These are phyloP conservation scores for Cucurbitaria berberidis DNA, from an alignment of 2,329 filamentous ascomycete species.

Conservation along the genomic window DNA sequence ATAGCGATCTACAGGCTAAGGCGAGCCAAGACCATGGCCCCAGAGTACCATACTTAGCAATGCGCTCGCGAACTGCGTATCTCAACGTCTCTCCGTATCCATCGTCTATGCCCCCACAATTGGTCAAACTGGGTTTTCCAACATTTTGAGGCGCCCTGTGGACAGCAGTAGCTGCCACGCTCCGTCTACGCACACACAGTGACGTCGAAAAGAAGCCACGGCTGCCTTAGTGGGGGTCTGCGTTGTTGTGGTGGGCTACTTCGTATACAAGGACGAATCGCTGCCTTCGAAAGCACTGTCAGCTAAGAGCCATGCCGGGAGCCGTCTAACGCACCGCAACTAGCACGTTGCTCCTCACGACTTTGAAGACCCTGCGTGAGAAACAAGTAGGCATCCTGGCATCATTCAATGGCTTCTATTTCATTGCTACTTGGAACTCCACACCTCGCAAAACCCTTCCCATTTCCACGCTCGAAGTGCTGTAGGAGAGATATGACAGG, in stretches of 20 bases:
- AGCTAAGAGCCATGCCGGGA: constrained; percentile 1
- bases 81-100: neutral
- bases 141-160: neutral
- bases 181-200: neutral
- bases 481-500: neutral
- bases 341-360: neutral
- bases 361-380: neutral
- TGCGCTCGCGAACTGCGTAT: neutral
- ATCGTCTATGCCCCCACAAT: neutral
- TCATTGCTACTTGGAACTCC: neutral
- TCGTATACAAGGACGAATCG: neutral
- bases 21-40: constrained; percentile 8
- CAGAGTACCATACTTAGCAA: neutral
- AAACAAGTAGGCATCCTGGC: neutral
- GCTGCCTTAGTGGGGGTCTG: constrained; percentile 1
- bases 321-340: neutral
- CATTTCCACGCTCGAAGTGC: neutral
- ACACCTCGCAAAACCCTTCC: neutral
- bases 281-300: neutral
- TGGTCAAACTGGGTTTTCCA: neutral
- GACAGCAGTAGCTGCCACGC: neutral
- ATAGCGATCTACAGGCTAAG: constrained; percentile 12
- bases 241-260: neutral
- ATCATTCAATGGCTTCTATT: neutral
- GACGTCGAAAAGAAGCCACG: constrained; percentile 3